phyloP scores from a whole-genome alignment of 1,284 basidiomycete species.

The Agaricales sp. region DNA sequence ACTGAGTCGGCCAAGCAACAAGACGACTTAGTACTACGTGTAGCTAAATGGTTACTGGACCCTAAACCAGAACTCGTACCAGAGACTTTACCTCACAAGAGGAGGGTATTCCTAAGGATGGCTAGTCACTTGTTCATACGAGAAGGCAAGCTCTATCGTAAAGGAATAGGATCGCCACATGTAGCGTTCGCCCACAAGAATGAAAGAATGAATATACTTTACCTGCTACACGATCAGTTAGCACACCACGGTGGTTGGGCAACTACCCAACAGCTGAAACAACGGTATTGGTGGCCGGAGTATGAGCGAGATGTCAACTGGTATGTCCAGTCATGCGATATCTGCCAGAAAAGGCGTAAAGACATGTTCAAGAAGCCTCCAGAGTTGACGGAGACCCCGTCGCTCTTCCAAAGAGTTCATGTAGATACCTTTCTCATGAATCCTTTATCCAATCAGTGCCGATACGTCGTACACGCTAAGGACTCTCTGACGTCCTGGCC shows the following conservation, averaged over 20 bases:
- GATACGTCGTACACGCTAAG: constrained; percentile 12
- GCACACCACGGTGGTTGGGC: constrained; percentile 19
- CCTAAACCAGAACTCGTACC: not conserved
- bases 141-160: too few species aligned
- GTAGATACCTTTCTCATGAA: constrained; percentile 15
- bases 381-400: constrained; percentile 9
- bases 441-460: constrained; percentile 8
- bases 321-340: constrained; percentile 19
- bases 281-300: constrained; percentile 22
- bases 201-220: constrained; percentile 14
- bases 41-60: not conserved
- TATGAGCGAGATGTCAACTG: constrained; percentile 16
- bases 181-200: too few species aligned
- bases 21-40: not conserved
- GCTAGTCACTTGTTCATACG: not conserved
- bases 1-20: not conserved
- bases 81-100: not conserved
- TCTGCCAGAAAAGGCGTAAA: constrained; percentile 17
- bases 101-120: not conserved
- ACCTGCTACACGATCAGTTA: constrained; percentile 14
- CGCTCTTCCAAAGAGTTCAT: constrained; percentile 16
- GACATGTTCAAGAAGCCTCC: constrained; percentile 12
- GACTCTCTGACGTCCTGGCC: constrained; percentile 14
- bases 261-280: constrained; percentile 8
- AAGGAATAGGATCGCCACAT: too few species aligned